Evolutionary conservation across 2,329 filamentous ascomycete species (phyloP).

Genomic region (Aspergillus thermomutatus): DNA sequence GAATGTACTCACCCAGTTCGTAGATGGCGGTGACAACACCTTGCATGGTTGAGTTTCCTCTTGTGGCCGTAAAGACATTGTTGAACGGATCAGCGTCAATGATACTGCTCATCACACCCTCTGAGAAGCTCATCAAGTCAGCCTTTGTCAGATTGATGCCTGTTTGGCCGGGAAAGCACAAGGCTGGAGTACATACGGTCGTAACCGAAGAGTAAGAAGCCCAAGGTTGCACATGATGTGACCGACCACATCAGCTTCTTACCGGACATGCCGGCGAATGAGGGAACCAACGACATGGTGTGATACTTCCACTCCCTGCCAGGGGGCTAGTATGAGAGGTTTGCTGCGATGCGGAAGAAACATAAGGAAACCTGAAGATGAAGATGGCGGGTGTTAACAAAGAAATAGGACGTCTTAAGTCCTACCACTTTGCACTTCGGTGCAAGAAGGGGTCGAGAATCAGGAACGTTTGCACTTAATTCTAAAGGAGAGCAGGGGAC

Average conservation of each 20-base stretch:
- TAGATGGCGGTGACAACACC: conserved; percentile 32
- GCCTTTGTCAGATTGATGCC: background rate
- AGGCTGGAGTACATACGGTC: conserved; percentile 40
- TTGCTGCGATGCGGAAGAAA: too few species aligned
- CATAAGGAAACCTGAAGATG: too few species aligned
- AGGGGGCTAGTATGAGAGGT: too few species aligned
- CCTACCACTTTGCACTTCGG: too few species aligned
- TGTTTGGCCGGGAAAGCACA: background rate
- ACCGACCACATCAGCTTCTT: conserved; percentile 54
- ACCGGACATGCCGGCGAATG: conserved; percentile 59
- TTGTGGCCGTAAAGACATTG: conserved; percentile 32
- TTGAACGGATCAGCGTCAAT: conserved; percentile 31
- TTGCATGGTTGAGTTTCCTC: conserved; percentile 39
- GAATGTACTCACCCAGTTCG: conserved; percentile 20
- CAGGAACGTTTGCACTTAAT: too few species aligned
- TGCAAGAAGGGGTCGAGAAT: too few species aligned
- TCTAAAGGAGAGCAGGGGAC: too few species aligned
- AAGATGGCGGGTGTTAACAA: too few species aligned
- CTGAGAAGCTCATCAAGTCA: conserved; percentile 3
- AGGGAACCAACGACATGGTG: conserved; percentile 42
- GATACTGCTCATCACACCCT: conserved; percentile 41
- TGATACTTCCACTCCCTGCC: too few species aligned
- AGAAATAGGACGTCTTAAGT: too few species aligned
- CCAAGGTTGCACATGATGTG: conserved; percentile 61
- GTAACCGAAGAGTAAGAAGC: conserved; percentile 60